phyloP scores from a whole-genome alignment of 306 rosid species.

The Vicia villosa region DNA sequence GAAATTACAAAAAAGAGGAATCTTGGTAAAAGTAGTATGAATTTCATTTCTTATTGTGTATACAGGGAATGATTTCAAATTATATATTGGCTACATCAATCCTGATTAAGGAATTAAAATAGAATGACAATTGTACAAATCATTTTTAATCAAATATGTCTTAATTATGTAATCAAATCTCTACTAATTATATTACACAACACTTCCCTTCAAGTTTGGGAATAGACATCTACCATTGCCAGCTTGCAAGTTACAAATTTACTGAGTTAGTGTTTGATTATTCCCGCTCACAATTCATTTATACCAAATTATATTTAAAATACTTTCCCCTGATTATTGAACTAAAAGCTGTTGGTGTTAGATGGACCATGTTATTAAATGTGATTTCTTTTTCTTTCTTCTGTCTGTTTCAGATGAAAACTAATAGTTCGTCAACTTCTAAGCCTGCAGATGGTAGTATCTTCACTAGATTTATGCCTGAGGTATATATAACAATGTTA shows the following conservation, averaged over 20 bases:
- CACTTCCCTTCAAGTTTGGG: too few species aligned
- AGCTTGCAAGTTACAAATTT: too few species aligned
- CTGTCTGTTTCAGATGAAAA: conserved; percentile 36
- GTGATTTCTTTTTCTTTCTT: neutral
- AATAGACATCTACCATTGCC: too few species aligned
- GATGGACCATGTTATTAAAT: neutral
- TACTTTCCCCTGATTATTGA: conserved; percentile 15
- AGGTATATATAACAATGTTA: conserved; percentile 44
- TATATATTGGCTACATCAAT: neutral
- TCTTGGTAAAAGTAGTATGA: neutral
- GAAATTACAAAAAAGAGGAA: conserved; percentile 1
- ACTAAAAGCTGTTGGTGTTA: conserved; percentile 1
- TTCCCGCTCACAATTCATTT: neutral
- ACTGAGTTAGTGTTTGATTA: neutral
- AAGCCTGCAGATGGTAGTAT: conserved; percentile 48
- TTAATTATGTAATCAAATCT: too few species aligned
- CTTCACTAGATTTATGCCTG: conserved; percentile 51
- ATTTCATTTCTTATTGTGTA: neutral
- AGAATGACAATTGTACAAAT: neutral
- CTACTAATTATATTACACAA: too few species aligned
- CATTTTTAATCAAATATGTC: neutral
- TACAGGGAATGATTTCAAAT: neutral
- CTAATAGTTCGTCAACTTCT: conserved; percentile 31
- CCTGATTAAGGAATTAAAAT: neutral
- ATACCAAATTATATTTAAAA: neutral